These are phyloP conservation scores for Coemansia sp. DNA, from an alignment of 192 early-diverging fungal genomes.

Conservation along the genomic window DNA sequence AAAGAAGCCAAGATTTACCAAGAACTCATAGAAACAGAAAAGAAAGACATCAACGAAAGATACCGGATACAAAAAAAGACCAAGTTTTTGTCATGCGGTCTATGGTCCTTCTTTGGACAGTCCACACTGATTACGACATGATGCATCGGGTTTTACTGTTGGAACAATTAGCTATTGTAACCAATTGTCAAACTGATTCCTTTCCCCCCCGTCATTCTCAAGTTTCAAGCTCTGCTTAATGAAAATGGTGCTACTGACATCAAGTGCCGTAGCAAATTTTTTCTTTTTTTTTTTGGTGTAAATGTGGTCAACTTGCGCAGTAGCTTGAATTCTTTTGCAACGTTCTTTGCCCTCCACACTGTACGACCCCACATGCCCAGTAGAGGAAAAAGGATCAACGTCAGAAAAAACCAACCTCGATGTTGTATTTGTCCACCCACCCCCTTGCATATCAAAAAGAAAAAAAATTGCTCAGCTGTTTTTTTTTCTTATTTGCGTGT, in stretches of 20 bases:
- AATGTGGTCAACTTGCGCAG: not conserved
- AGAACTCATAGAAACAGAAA: not conserved
- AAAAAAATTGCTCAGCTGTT: not conserved
- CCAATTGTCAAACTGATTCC: not conserved
- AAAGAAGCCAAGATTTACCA: slow-evolving; percentile 7
- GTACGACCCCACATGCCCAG: not conserved
- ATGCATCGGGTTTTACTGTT: not conserved
- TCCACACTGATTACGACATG: not conserved
- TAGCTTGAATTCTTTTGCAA: not conserved
- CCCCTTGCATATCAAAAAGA: not conserved
- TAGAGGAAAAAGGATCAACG: not conserved
- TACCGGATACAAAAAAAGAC: not conserved
- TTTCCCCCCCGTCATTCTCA: not conserved
- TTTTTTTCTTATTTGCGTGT: not conserved
- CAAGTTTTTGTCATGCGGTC: not conserved
- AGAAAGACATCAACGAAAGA: not conserved
- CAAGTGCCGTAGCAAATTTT: not conserved
- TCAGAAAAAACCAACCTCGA: not conserved
- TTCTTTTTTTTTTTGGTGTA: not conserved
- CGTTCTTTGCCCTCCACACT: not conserved
- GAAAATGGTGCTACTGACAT: slow-evolving; percentile 5
- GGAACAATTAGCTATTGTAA: not conserved
- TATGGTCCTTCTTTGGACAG: not conserved
- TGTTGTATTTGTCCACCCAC: not conserved
- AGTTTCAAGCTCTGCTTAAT: not conserved